A percentile compares a stretch with the other conserved stretches of the same genome.
phyloP scores from a whole-genome alignment of 1,284 basidiomycete genomes.

The Melampsora americana region DNA sequence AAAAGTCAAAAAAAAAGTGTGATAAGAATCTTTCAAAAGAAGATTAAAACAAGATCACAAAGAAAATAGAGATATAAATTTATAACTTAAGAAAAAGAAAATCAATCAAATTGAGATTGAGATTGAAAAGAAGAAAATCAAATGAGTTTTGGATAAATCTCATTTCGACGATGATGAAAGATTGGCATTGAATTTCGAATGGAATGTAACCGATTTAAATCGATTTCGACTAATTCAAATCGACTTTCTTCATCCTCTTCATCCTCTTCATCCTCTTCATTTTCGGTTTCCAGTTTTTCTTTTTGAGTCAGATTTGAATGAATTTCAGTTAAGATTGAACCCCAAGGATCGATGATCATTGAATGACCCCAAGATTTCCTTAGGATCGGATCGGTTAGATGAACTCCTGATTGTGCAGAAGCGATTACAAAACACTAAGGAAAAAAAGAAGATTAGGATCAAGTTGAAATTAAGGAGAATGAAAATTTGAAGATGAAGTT shows the following conservation, averaged over 20 bases:
- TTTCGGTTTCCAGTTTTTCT: no score
- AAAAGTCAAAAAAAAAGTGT: no score
- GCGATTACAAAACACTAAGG: conserved; percentile 52
- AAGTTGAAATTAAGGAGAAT: neutral
- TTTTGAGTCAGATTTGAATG: conserved; percentile 5
- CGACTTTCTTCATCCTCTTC: conserved; percentile 5
- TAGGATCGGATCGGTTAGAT: conserved; percentile 40
- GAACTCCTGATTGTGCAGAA: conserved; percentile 52
- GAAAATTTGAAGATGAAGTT: neutral
- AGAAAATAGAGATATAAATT: no score
- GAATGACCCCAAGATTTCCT: conserved; percentile 53
- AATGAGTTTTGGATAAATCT: conserved; percentile 48
- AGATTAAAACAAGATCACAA: no score
- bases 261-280: no score
- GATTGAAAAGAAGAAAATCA: neutral
- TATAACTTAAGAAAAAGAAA: no score
- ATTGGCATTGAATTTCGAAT: conserved; percentile 52
- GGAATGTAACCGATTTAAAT: conserved; percentile 48
- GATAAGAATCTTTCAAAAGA: no score
- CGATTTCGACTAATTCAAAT: conserved; percentile 37
- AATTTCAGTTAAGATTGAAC: conserved; percentile 48
- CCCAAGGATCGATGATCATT: conserved; percentile 54
- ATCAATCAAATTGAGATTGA: no score
- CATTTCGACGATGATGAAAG: conserved; percentile 51
- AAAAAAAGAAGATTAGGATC: neutral